Conservation (phyloP, 495 filamentous ascomycete species). For the Parathielavia appendiculata region DNA sequence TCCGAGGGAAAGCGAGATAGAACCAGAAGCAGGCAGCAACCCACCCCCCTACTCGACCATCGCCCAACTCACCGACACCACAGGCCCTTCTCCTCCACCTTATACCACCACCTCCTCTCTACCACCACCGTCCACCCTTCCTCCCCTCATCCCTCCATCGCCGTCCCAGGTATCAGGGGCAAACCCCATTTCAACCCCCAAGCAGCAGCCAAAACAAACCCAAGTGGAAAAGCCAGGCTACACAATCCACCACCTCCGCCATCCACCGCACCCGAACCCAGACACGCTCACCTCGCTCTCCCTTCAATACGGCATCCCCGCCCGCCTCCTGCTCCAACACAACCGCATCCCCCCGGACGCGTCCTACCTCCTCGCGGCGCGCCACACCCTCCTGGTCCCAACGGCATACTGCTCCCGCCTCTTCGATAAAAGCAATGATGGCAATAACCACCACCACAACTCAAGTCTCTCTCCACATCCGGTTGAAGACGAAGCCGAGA, state of each 20-base stretch:
- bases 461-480: slow-evolving; percentile 60
- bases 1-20: neutral
- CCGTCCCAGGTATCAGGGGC: too few relatives aligned
- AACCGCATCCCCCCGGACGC: slow-evolving; percentile 54
- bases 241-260: slow-evolving; percentile 63
- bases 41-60: slow-evolving; percentile 34
- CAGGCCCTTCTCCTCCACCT: slow-evolving; percentile 16
- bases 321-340: slow-evolving; percentile 47
- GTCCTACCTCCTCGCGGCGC: slow-evolving; percentile 60
- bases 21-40: slow-evolving; percentile 38
- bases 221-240: slow-evolving; percentile 21
- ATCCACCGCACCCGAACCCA: slow-evolving; percentile 21
- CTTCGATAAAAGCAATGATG: neutral
- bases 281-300: slow-evolving; percentile 62
- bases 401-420: slow-evolving; percentile 36
- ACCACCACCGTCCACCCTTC: slow-evolving; percentile 34
- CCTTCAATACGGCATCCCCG: slow-evolving; percentile 60
- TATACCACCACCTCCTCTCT: slow-evolving; percentile 26
- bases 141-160: slow-evolving; percentile 22
- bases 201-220: neutral
- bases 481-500: slow-evolving; percentile 63
- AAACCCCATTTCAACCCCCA: too few relatives aligned
- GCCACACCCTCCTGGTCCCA: slow-evolving; percentile 63
- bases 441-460: slow-evolving; percentile 33
- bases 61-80: slow-evolving; percentile 8